Conservation (phyloP, 2,329 filamentous ascomycete species). For the Cercospora berteroae region DNA sequence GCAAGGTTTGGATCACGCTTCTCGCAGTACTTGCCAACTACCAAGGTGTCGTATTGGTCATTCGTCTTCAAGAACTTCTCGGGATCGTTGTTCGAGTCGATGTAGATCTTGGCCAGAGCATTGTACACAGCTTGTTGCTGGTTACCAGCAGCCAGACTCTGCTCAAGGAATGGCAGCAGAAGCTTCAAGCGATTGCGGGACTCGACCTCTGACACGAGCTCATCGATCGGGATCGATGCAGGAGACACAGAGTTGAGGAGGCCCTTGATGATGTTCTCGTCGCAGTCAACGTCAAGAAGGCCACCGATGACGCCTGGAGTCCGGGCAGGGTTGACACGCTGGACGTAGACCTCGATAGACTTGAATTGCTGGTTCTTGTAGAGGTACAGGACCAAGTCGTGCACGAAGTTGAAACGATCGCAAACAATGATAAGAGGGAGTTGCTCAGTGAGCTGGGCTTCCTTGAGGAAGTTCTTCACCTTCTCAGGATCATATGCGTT, state of each 20-base stretch:
- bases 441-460: constrained; percentile 87
- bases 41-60: constrained; percentile 88
- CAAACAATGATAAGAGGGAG: constrained; percentile 96
- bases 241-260: constrained; percentile 82
- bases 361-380: constrained; percentile 99
- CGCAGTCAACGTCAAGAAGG: constrained; percentile 92
- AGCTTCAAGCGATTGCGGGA: constrained; percentile 93
- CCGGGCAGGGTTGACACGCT: constrained; percentile 87
- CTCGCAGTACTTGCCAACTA: constrained; percentile 96
- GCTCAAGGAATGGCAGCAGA: constrained; percentile 91
- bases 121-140: constrained; percentile 97
- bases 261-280: constrained; percentile 93
- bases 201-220: constrained; percentile 93
- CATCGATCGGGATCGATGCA: constrained; percentile 83
- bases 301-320: constrained; percentile 92
- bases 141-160: constrained; percentile 83
- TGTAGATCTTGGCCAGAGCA: constrained; percentile 97
- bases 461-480: constrained; percentile 99
- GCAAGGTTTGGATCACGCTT: constrained; percentile 96
- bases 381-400: constrained; percentile 91
- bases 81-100: constrained; percentile 96
- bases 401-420: constrained; percentile 98
- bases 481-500: constrained; percentile 84
- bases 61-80: constrained; percentile 98
- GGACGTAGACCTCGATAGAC: constrained; percentile 97